phyloP scores from a whole-genome alignment of 208 protist species.

The Histomonas meleagridis region DNA sequence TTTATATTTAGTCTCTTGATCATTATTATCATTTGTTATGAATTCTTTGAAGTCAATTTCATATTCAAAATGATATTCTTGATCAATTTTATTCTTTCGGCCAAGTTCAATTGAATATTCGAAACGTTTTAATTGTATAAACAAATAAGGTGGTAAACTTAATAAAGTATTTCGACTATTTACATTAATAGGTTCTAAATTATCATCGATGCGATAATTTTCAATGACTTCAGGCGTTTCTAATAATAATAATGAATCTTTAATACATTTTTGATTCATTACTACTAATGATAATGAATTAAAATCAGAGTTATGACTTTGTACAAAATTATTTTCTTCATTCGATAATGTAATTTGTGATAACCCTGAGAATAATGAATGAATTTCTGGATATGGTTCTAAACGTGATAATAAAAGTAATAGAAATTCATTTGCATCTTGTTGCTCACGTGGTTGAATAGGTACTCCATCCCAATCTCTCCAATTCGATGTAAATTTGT shows the following conservation, averaged over 20 bases:
- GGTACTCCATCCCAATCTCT: neutral
- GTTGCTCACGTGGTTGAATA: neutral
- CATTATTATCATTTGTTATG: neutral
- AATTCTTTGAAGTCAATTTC: neutral
- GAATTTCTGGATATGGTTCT: neutral
- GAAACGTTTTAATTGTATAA: neutral
- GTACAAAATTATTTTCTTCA: no score
- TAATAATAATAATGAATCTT: neutral
- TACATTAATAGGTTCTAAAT: neutral
- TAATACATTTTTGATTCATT: neutral
- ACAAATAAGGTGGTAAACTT: neutral
- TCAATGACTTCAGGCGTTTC: neutral
- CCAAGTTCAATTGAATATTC: neutral
- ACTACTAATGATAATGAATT: neutral
- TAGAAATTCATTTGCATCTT: constrained; percentile 7
- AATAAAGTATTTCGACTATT: neutral
- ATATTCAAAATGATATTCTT: neutral
- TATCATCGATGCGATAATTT: neutral
- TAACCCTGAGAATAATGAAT: neutral
- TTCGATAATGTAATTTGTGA: neutral
- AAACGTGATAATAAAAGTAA: neutral
- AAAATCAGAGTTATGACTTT: no score
- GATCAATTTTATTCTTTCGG: no score
- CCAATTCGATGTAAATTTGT: neutral
- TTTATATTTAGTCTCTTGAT: neutral